Conservation (phyloP, 2,329 filamentous ascomycete genomes). For the Fusarium foetens region DNA sequence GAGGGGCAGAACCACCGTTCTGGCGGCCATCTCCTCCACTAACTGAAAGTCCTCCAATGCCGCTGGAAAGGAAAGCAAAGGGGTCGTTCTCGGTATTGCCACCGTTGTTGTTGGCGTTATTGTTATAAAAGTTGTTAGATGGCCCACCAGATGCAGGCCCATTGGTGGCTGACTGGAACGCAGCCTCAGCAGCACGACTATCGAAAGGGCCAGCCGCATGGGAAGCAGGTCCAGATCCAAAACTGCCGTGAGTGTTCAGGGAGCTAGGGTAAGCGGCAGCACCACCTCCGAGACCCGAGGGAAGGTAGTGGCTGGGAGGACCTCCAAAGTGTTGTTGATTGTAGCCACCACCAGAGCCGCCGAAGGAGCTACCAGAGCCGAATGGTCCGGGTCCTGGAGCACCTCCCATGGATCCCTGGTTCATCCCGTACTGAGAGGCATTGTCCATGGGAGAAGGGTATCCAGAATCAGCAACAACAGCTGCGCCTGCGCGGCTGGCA, state of each 20-base stretch:
- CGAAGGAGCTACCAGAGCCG: slow-evolving; percentile 75
- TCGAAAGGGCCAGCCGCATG: slow-evolving; percentile 90
- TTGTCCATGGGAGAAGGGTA: slow-evolving; percentile 93
- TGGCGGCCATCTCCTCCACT: slow-evolving; percentile 71
- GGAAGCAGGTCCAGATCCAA: slow-evolving; percentile 77
- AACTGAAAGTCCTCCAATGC: slow-evolving; percentile 78
- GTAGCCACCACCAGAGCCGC: slow-evolving; percentile 68
- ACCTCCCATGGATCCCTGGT: slow-evolving; percentile 85
- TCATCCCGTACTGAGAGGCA: slow-evolving; percentile 84
- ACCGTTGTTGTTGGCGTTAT: slow-evolving; percentile 73
- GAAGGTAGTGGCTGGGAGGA: slow-evolving; percentile 89
- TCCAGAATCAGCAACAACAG: slow-evolving; percentile 92
- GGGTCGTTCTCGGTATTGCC: slow-evolving; percentile 76
- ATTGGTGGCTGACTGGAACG: slow-evolving; percentile 89
- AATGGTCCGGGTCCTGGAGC: slow-evolving; percentile 83
- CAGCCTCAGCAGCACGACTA: slow-evolving; percentile 91
- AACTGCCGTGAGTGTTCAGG: slow-evolving; percentile 78
- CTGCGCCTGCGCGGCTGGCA: slow-evolving; percentile 91
- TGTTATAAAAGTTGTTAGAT: slow-evolving; percentile 61
- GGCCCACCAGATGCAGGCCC: slow-evolving; percentile 80
- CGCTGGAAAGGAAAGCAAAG: slow-evolving; percentile 81
- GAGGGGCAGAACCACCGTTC: slow-evolving; percentile 67
- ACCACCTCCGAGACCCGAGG: slow-evolving; percentile 79
- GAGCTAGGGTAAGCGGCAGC: slow-evolving; percentile 79
- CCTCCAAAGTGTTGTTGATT: slow-evolving; percentile 89